phyloP scores from a whole-genome alignment of 2,329 filamentous ascomycete genomes.

The Mollisia scopiformis region DNA sequence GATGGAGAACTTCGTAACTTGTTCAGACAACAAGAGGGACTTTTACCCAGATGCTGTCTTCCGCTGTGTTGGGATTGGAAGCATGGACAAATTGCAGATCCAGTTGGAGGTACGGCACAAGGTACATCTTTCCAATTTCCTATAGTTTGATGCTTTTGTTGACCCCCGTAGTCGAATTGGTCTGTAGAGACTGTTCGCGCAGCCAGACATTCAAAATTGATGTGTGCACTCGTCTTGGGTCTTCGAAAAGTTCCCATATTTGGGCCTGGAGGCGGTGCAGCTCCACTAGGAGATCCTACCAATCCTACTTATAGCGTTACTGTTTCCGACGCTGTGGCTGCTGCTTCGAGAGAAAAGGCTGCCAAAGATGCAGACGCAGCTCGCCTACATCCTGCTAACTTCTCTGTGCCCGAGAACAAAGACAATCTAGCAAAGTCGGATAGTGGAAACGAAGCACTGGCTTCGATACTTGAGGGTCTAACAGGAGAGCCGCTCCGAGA shows the following conservation, averaged over 20 bases:
- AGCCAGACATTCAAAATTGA: slow-evolving; percentile 85
- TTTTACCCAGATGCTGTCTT: slow-evolving; percentile 82
- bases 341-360: slow-evolving; percentile 24
- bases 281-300: slow-evolving; percentile 51
- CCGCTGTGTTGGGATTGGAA: slow-evolving; percentile 74
- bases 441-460: neutral
- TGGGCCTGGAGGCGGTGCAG: slow-evolving; percentile 68
- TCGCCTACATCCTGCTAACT: slow-evolving; percentile 4
- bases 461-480: neutral
- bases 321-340: slow-evolving; percentile 69
- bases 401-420: neutral
- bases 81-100: slow-evolving; percentile 83
- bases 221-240: slow-evolving; percentile 83
- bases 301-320: slow-evolving; percentile 81
- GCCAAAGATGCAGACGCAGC: slow-evolving; percentile 53
- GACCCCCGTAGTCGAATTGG: slow-evolving; percentile 64
- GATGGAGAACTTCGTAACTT: slow-evolving; percentile 74
- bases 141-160: neutral
- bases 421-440: neutral
- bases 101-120: slow-evolving; percentile 85
- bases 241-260: slow-evolving; percentile 83
- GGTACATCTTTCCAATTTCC: slow-evolving; percentile 18
- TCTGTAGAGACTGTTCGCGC: slow-evolving; percentile 79
- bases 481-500: slow-evolving; percentile 13
- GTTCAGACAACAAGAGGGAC: slow-evolving; percentile 78